Evolutionary conservation across 2,329 filamentous ascomycete species (phyloP), one percentile per base, ranked within the genome.

Genomic region (Xylariaceae sp.): DNA sequence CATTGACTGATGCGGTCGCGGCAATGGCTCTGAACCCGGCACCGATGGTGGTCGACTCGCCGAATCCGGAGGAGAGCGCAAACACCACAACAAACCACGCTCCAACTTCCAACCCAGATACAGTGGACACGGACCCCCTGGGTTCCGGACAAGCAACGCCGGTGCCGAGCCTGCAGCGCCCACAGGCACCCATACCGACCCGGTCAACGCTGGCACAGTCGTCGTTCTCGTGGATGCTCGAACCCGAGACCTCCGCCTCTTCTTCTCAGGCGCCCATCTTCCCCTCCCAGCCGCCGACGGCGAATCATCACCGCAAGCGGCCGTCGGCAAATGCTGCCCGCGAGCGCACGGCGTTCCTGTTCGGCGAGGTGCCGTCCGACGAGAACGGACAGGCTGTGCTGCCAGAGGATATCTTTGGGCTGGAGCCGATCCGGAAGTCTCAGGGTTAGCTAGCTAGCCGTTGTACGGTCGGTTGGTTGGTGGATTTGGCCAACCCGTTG

Each of bases 181-280:
- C 73, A 12, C 61, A 66, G 3, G 74, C 70, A 44, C 74, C 82
- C 1, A 80, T 85, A 16, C 84, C 83, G 0, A 84, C 84, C 19
- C 81, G 87, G 20, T 89, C 88, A 2, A 84, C 81, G 0, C 78
- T 91, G 32, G 87, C 88, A 1, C 88, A 90, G 62, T 91, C 89
- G 7, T 89, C 87, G 3, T 92, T 91, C 70, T 87, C 89, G 1
- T 91, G 88, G 87, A 92, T 92, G 88, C 78, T 92, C 2, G 86
- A 87, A 62, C 82, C 81, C 2, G 80, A 82, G 61, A 68, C 76
- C 51, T 70, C 75, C 46, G 10, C 64, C 57, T 41, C 65, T 7
- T 61, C 64, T 1, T 45, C 59, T 23, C 48, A 48, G 3, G 45
- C 55, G 61, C 66, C 48, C 55, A 69, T 52, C 40, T 59, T 67